Conservation (phyloP, 176 grass and related monocot genomes). For the Oryza coarctata region DNA sequence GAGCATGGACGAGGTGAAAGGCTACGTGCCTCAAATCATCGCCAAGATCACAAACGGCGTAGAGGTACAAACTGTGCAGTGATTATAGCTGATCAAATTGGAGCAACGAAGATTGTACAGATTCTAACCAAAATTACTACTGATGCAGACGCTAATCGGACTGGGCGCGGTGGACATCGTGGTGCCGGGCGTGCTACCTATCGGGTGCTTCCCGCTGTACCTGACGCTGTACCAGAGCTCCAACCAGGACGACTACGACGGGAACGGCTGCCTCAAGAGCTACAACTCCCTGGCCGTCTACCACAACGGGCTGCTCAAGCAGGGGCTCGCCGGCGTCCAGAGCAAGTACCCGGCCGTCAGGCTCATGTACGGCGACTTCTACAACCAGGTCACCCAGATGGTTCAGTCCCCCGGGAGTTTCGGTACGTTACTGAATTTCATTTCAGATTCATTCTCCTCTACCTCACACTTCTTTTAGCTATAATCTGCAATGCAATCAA, state of each 20-base stretch:
- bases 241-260: constrained; percentile 60
- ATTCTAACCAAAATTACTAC: neutral
- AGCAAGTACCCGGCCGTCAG: constrained; percentile 46
- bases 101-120: neutral
- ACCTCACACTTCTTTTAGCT: neutral
- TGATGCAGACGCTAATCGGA: constrained; percentile 54
- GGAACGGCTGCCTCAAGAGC: constrained; percentile 52
- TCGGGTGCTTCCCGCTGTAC: constrained; percentile 82
- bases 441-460: neutral
- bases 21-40: constrained; percentile 59
- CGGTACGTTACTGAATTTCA: constrained; percentile 28
- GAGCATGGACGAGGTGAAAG: constrained; percentile 41
- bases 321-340: constrained; percentile 40
- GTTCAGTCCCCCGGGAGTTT: constrained; percentile 51
- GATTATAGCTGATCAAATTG: neutral
- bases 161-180: constrained; percentile 66
- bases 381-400: constrained; percentile 61
- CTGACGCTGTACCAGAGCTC: constrained; percentile 65
- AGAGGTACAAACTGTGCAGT: constrained; percentile 39
- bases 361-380: constrained; percentile 81
- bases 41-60: constrained; percentile 51
- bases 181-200: constrained; percentile 72
- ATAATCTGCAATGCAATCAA: neutral
- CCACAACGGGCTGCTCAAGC: constrained; percentile 68
- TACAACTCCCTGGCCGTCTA: constrained; percentile 58